Evolutionary conservation across 176 grass and related monocot genomes (phyloP).

Genomic region (Carex scoparia): DNA sequence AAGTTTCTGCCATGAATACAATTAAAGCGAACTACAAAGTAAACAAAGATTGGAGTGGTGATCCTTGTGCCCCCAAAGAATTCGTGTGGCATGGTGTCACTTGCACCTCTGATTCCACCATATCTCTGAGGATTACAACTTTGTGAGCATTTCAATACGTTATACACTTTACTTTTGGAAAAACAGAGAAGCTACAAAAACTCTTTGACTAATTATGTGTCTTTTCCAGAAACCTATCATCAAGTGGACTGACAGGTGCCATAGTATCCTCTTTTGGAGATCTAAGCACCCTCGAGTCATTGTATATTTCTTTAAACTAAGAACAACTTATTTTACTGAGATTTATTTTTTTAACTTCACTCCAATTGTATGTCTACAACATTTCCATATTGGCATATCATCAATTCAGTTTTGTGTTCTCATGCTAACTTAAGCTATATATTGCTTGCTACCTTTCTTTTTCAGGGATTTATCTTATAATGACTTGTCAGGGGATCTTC

Average conservation of each 20-base stretch:
- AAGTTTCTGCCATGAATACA: slow-evolving; percentile 18
- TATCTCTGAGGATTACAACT: slow-evolving; percentile 10
- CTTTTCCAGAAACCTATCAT: slow-evolving; percentile 25
- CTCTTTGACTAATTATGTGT: background rate
- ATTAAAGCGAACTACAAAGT: slow-evolving; percentile 30
- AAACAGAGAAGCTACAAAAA: background rate
- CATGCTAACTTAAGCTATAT: background rate
- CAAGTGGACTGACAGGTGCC: slow-evolving; percentile 15
- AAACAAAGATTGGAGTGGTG: slow-evolving; percentile 30
- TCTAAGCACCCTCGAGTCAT: slow-evolving; percentile 8
- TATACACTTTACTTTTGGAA: background rate
- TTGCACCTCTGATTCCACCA: slow-evolving; percentile 11
- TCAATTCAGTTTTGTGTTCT: background rate
- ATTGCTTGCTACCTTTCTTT: background rate
- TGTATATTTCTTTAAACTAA: slow-evolving; percentile 17
- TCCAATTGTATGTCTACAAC: background rate
- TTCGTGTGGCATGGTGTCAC: slow-evolving; percentile 27
- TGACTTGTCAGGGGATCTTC: slow-evolving; percentile 32
- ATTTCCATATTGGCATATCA: too few species aligned
- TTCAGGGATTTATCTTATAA: slow-evolving; percentile 42
- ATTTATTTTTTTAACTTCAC: background rate
- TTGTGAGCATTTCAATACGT: slow-evolving; percentile 17
- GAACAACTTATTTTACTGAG: background rate
- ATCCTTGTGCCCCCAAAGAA: slow-evolving; percentile 31
- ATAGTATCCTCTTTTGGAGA: slow-evolving; percentile 25